Conservation (phyloP, 2,329 filamentous ascomycete genomes). For the Achaetomium macrosporum region DNA sequence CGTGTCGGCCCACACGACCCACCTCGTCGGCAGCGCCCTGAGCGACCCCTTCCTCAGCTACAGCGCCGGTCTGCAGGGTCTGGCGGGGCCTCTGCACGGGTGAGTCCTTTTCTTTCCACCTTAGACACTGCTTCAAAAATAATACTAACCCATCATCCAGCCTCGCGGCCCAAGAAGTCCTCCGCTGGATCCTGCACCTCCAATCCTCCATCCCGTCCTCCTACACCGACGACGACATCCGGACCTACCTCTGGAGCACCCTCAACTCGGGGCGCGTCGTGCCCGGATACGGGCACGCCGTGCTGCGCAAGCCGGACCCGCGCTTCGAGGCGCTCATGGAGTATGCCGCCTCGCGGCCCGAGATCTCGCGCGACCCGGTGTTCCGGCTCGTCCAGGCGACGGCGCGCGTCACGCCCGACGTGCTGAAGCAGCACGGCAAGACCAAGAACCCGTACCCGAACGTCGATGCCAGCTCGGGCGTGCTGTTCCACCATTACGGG, state of each 20-base stretch:
- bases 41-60: slow-evolving; percentile 95
- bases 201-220: slow-evolving; percentile 74
- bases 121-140: too few relatives aligned
- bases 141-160: slow-evolving; percentile 34
- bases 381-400: slow-evolving; percentile 94
- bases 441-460: slow-evolving; percentile 98
- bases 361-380: slow-evolving; percentile 80
- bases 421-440: slow-evolving; percentile 93
- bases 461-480: slow-evolving; percentile 87
- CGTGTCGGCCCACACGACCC: slow-evolving; percentile 90
- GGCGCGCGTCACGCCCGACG: slow-evolving; percentile 81
- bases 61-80: slow-evolving; percentile 88
- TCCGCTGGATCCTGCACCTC: slow-evolving; percentile 97
- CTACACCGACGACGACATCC: slow-evolving; percentile 76
- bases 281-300: slow-evolving; percentile 91
- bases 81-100: slow-evolving; percentile 88
- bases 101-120: slow-evolving; percentile 31
- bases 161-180: slow-evolving; percentile 91
- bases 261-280: slow-evolving; percentile 92
- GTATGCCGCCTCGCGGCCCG: slow-evolving; percentile 77
- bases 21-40: slow-evolving; percentile 89
- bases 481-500: slow-evolving; percentile 96
- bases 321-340: slow-evolving; percentile 96
- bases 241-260: slow-evolving; percentile 85
- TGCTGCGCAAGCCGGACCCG: slow-evolving; percentile 93